Evolutionary conservation across 257 asterid genomes (phyloP), one percentile per base, ranked within the genome.

Genomic region (Ocimum tenuiflorum): DNA sequence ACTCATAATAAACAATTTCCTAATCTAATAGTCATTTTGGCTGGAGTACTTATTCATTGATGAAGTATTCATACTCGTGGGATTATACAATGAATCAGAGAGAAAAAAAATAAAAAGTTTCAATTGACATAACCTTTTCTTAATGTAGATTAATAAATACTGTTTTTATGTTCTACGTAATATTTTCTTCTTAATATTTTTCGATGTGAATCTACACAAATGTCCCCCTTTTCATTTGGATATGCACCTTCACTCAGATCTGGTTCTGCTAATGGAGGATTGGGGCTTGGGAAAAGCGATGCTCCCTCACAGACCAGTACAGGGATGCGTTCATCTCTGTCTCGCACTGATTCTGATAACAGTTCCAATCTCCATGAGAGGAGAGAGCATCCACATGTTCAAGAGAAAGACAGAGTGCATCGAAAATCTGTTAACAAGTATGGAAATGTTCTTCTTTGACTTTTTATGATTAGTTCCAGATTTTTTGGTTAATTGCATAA

Each of bases 371-470:
- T 83, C 76, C 86, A 79, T 60, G 95, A 85, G 71, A 78, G 86
- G 77, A 87, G 87, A 78, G 95, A 91, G 49, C 95, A 87, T 29
- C 46, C 88, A 65, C 66, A 71, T 76, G 88, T 81, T 68, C 79
- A 69, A 76, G 95, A 86, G 67, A 88, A 88, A 75, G 95, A 84
- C 64, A 81, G 85, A 80, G 82, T 73, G 78, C 84, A 82, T 73
- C 78, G 81, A 75, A 86, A 83, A 81, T 81, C 86, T 66, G 77
- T 80, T 41, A 86, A 81, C 87, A 88, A 83, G 97, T 91, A 86
- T 13, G 88, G 43, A 45, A 24, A 49, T 46, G 67, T 56, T 19
- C 68, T 61, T 38, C 12, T 24, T 63, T 59, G 18, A 47, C 45
- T 60, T 52, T 60, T 29, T 45, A 9, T 20, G 20, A 49, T 19